Evolutionary conservation across 139 green algal genomes (phyloP).

Genomic region (Picochlorum sp.): DNA sequence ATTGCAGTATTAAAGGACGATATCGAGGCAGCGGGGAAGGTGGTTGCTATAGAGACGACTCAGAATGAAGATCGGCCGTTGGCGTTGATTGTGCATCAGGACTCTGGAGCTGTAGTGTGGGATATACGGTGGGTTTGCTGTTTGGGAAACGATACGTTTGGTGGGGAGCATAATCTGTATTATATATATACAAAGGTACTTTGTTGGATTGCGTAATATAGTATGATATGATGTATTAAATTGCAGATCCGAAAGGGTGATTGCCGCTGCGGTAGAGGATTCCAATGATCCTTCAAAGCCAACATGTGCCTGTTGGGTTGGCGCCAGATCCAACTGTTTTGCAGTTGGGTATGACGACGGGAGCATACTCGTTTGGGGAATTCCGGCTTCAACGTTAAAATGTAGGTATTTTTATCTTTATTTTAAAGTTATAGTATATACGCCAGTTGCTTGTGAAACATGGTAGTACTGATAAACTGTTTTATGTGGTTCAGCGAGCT

Average conservation of each 20-base stretch:
- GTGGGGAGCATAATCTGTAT: neutral
- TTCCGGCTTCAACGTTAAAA: constrained; percentile 16
- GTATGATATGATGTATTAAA: no score
- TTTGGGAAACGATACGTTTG: neutral
- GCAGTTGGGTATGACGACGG: constrained; percentile 52
- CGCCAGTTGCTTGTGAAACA: no score
- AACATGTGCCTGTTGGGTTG: constrained; percentile 44
- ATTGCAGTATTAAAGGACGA: constrained; percentile 24
- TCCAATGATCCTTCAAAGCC: constrained; percentile 9
- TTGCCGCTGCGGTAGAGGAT: constrained; percentile 3
- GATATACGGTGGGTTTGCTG: constrained; percentile 12
- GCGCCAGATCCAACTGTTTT: constrained; percentile 34
- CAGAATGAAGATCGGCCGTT: constrained; percentile 6
- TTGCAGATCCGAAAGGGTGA: constrained; percentile 15
- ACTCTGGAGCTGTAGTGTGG: constrained; percentile 28
- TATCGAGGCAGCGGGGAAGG: constrained; percentile 9
- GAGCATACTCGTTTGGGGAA: constrained; percentile 37
- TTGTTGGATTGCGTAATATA: no score
- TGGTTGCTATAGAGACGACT: constrained; percentile 15
- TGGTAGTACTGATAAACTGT: no score
- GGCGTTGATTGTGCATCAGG: constrained; percentile 27
- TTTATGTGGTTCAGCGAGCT: no score
- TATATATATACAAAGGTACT: neutral
- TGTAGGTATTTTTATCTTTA: no score
- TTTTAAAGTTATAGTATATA: no score